These are phyloP conservation scores for Lentinula sp. DNA, from an alignment of 768 basidiomycete genomes.

Conservation along the genomic window DNA sequence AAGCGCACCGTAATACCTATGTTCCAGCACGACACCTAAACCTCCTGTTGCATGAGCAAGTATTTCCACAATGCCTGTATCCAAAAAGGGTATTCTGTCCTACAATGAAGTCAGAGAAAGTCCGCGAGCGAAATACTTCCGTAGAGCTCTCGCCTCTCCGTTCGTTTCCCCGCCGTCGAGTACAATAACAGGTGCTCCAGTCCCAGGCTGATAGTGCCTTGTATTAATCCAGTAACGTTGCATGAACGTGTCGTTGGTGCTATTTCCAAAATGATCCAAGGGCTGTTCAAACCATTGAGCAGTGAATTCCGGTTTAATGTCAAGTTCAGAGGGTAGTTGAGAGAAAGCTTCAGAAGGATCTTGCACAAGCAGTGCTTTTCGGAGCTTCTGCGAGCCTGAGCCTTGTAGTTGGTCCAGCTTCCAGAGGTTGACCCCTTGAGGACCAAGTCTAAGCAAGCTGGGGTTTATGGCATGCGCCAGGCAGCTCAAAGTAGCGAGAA, in stretches of 20 bases:
- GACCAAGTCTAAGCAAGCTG: neutral
- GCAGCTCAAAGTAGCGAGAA: neutral
- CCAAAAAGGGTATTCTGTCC: conserved; percentile 53
- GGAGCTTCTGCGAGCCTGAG: neutral
- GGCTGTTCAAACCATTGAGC: conserved; percentile 78
- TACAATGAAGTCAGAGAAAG: conserved; percentile 10
- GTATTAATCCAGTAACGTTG: conserved; percentile 94
- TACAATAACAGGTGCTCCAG: conserved; percentile 80
- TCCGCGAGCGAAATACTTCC: conserved; percentile 21
- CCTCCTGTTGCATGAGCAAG: conserved; percentile 82
- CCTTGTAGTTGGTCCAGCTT: neutral
- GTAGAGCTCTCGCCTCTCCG: conserved; percentile 54
- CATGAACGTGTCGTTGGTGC: conserved; percentile 50
- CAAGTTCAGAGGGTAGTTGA: neutral
- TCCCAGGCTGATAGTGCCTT: conserved; percentile 66
- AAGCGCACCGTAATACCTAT: conserved; percentile 75
- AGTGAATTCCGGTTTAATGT: conserved; percentile 32
- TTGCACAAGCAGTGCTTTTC: neutral
- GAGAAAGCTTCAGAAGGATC: neutral
- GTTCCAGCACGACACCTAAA: conserved; percentile 86
- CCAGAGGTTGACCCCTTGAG: conserved; percentile 7
- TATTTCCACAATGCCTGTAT: conserved; percentile 84
- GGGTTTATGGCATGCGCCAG: neutral
- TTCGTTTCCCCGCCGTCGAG: conserved; percentile 93
- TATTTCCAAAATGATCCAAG: conserved; percentile 62